A percentile compares a stretch with the other conserved stretches of the same genome.
Conservation (phyloP, 2,329 filamentous ascomycete genomes). For the Penicillium sp. region DNA sequence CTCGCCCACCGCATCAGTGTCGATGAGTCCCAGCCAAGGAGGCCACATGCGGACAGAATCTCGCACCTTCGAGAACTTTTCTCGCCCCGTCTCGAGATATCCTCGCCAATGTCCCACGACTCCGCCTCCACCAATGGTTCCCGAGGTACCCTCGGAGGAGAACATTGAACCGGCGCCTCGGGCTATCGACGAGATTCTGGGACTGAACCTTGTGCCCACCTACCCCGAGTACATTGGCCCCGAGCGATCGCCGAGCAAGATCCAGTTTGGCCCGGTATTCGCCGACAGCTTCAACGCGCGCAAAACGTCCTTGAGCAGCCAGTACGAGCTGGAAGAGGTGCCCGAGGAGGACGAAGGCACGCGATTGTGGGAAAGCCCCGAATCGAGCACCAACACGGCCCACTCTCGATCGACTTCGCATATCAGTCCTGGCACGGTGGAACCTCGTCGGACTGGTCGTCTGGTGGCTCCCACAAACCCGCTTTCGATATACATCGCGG, state of each 20-base stretch:
- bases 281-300: slow-evolving; percentile 35
- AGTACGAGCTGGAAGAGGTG: slow-evolving; percentile 40
- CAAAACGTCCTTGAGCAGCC: slow-evolving; percentile 38
- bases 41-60: slow-evolving; percentile 27
- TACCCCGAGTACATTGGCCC: slow-evolving; percentile 30
- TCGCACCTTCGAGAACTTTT: slow-evolving; percentile 49
- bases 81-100: slow-evolving; percentile 44
- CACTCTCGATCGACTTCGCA: slow-evolving; percentile 17
- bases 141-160: slow-evolving; percentile 26
- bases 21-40: slow-evolving; percentile 17
- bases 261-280: slow-evolving; percentile 41
- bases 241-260: slow-evolving; percentile 22
- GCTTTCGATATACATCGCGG: slow-evolving; percentile 27
- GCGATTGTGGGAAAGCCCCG: slow-evolving; percentile 28
- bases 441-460: slow-evolving; percentile 2
- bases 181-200: slow-evolving; percentile 39
- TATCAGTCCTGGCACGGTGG: slow-evolving; percentile 8
- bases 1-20: slow-evolving; percentile 24
- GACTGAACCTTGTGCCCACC: slow-evolving; percentile 25
- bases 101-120: slow-evolving; percentile 36
- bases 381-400: slow-evolving; percentile 14
- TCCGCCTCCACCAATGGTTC: slow-evolving; percentile 35
- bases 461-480: slow-evolving; percentile 21
- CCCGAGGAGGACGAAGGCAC: slow-evolving; percentile 42
- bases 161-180: slow-evolving; percentile 31